Percentiles rank a stretch among this genome's conserved stretches.
phyloP scores from a whole-genome alignment of 208 protist species.

The Herpetomonas tarakana region DNA sequence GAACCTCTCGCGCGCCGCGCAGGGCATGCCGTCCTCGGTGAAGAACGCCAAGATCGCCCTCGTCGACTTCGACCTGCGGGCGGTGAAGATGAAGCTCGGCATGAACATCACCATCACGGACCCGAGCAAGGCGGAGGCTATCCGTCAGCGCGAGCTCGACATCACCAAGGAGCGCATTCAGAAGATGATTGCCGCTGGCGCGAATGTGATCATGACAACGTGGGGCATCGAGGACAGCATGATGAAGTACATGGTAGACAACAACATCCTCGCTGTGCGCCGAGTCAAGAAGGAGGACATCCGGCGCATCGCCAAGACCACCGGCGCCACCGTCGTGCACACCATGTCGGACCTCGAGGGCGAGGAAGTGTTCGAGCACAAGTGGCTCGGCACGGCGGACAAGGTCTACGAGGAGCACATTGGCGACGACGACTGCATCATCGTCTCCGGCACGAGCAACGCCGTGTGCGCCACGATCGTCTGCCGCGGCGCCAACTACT shows the following conservation, averaged over 20 bases:
- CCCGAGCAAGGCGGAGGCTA: constrained; percentile 96
- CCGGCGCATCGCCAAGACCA: constrained; percentile 96
- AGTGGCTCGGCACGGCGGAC: constrained; percentile 93
- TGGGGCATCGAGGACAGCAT: constrained; percentile 99
- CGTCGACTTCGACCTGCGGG: constrained; percentile 98
- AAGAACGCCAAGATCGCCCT: constrained; percentile 98
- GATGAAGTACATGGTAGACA: constrained; percentile 99
- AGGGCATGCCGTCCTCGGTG: constrained; percentile 97
- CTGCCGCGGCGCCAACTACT: constrained; percentile 97
- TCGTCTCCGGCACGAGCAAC: constrained; percentile 89
- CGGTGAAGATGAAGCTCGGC: constrained; percentile 96
- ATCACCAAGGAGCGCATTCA: constrained; percentile 98
- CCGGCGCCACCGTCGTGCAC: constrained; percentile 94
- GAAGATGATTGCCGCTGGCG: constrained; percentile 97
- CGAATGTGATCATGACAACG: constrained; percentile 99
- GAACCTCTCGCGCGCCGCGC: constrained; percentile 95
- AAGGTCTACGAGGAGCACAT: constrained; percentile 96
- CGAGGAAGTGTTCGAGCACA: constrained; percentile 95
- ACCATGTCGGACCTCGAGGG: constrained; percentile 97
- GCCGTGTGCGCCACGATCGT: constrained; percentile 95
- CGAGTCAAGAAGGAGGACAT: constrained; percentile 97
- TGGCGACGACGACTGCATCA: constrained; percentile 97
- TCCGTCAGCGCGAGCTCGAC: constrained; percentile 96
- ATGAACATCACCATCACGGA: constrained; percentile 98
- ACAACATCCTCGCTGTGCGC: constrained; percentile 95